These are phyloP conservation scores for Tuber melanosporum DNA, from an alignment of 495 filamentous ascomycete genomes.

Conservation along the genomic window DNA sequence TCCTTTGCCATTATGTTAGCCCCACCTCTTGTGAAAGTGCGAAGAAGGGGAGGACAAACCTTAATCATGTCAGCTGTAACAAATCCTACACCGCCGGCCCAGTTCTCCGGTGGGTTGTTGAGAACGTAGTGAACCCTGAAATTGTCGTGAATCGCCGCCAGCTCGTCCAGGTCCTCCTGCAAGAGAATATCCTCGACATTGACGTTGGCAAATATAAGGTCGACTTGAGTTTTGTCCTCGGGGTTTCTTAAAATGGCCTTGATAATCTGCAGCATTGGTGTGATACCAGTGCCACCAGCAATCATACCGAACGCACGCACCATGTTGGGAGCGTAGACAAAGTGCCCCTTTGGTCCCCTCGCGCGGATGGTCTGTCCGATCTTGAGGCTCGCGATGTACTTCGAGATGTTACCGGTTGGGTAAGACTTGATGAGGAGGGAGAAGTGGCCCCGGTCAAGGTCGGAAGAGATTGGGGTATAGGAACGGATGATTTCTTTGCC, in stretches of 20 bases:
- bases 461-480: slow-evolving; percentile 92
- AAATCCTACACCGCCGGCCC: slow-evolving; percentile 86
- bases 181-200: slow-evolving; percentile 86
- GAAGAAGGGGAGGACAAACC: slow-evolving; percentile 46
- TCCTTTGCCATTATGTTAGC: slow-evolving; percentile 49
- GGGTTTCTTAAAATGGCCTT: slow-evolving; percentile 75
- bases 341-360: slow-evolving; percentile 87
- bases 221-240: slow-evolving; percentile 79
- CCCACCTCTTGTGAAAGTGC: not conserved
- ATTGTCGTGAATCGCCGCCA: slow-evolving; percentile 65
- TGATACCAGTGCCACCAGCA: slow-evolving; percentile 94
- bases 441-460: slow-evolving; percentile 87
- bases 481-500: slow-evolving; percentile 90
- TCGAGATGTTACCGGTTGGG: slow-evolving; percentile 90
- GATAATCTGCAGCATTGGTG: slow-evolving; percentile 93
- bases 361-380: slow-evolving; percentile 85
- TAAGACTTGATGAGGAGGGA: slow-evolving; percentile 97
- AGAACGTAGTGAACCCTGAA: slow-evolving; percentile 90
- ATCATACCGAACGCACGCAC: slow-evolving; percentile 94
- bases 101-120: slow-evolving; percentile 87
- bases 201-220: slow-evolving; percentile 94
- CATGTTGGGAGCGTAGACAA: slow-evolving; percentile 94
- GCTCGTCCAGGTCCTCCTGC: slow-evolving; percentile 76
- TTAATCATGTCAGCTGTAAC: slow-evolving; percentile 94
- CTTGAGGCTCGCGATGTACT: slow-evolving; percentile 72